A percentile compares a stretch with the other conserved stretches of the same genome.
These are phyloP conservation scores for Lolium multiflorum DNA, from an alignment of 176 grass and related monocot genomes.

Conservation along the genomic window DNA sequence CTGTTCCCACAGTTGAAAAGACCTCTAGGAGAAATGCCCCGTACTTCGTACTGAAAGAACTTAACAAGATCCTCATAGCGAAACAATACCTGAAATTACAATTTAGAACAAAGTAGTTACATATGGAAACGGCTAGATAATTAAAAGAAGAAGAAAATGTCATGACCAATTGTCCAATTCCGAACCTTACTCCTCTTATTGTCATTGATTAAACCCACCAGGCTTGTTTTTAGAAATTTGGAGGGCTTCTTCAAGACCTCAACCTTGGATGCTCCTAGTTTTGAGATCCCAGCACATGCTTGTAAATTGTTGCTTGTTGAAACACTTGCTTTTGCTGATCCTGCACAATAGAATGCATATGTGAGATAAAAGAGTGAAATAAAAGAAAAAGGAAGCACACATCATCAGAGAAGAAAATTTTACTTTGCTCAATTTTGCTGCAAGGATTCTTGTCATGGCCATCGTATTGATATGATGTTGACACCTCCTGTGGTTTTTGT, in stretches of 20 bases:
- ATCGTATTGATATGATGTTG: conserved; percentile 60
- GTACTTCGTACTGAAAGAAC: conserved; percentile 91
- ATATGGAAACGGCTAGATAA: conserved; percentile 22
- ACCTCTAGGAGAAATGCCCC: conserved; percentile 82
- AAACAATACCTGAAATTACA: conserved; percentile 74
- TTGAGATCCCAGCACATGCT: conserved; percentile 53
- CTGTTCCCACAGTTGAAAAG: conserved; percentile 99
- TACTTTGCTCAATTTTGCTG: conserved; percentile 78
- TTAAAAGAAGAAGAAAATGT: conserved; percentile 29
- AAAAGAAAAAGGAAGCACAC: conserved; percentile 24
- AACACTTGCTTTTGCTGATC: conserved; percentile 53
- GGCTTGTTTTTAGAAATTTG: conserved; percentile 85
- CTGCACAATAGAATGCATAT: conserved; percentile 52
- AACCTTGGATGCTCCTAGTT: conserved; percentile 63
- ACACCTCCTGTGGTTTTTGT: conserved; percentile 70
- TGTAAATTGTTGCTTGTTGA: conserved; percentile 52
- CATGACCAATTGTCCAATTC: conserved; percentile 37
- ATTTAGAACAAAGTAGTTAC: conserved; percentile 53
- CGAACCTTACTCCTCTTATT: conserved; percentile 91
- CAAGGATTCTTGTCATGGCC: conserved; percentile 59
- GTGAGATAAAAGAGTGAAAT: conserved; percentile 36
- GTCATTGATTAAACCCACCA: conserved; percentile 93
- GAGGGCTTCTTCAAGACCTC: conserved; percentile 74
- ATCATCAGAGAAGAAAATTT: conserved; percentile 29
- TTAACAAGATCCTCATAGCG: conserved; percentile 91